Percentiles rank a stretch among this genome's conserved stretches.
phyloP scores from a whole-genome alignment of 192 early-diverging fungal species.

The Ambispora gerdemannii region DNA sequence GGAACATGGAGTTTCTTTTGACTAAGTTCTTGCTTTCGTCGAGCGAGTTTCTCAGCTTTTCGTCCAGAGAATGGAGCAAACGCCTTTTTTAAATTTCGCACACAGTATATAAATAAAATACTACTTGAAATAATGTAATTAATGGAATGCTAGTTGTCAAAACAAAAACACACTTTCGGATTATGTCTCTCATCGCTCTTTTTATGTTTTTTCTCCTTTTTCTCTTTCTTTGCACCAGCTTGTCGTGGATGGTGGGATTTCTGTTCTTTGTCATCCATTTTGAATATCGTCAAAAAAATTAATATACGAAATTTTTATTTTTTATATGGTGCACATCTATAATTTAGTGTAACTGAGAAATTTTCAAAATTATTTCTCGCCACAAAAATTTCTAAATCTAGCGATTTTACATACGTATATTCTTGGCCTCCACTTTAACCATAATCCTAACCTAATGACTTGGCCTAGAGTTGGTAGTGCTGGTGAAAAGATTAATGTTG shows the following conservation, averaged over 20 bases:
- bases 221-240: constrained; percentile 83
- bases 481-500: too few relatives aligned
- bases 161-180: constrained; percentile 60
- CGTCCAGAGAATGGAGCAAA: constrained; percentile 68
- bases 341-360: too few relatives aligned
- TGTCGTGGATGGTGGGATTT: constrained; percentile 83
- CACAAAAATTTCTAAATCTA: too few relatives aligned
- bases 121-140: background rate
- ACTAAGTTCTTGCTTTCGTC: constrained; percentile 79
- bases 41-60: constrained; percentile 73
- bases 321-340: too few relatives aligned
- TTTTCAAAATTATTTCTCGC: too few relatives aligned
- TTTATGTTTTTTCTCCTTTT: constrained; percentile 71
- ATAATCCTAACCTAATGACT: too few relatives aligned
- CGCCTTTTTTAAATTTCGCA: constrained; percentile 56
- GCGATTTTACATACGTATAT: too few relatives aligned
- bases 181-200: constrained; percentile 84
- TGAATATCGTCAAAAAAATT: too few relatives aligned
- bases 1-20: constrained; percentile 96
- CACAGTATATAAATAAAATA: too few relatives aligned
- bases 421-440: too few relatives aligned
- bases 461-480: too few relatives aligned
- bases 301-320: too few relatives aligned
- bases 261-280: constrained; percentile 66
- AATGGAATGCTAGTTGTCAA: background rate